Percentiles rank a stretch among this genome's conserved stretches.
phyloP scores from a whole-genome alignment of 2,329 filamentous ascomycete species.

The Grosmannia penicillata region DNA sequence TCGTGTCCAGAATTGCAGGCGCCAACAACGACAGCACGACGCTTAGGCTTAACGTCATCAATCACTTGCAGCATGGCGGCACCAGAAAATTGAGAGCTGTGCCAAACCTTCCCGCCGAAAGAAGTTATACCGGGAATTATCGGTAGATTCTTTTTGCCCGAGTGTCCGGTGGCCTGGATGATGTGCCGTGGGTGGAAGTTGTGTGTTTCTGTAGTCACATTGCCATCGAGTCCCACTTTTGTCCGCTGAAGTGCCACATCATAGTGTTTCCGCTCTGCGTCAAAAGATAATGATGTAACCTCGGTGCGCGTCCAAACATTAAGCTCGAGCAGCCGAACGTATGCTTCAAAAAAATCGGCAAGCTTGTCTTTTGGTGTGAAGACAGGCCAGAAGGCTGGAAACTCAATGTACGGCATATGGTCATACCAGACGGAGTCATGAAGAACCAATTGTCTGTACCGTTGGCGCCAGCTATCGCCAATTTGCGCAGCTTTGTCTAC shows the following conservation, averaged over 20 bases:
- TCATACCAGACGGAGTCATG: conserved; percentile 52
- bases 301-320: conserved; percentile 48
- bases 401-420: conserved; percentile 48
- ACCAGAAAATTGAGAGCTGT: conserved; percentile 35
- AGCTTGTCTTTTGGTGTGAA: conserved; percentile 62
- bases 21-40: conserved; percentile 40
- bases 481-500: conserved; percentile 44
- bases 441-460: conserved; percentile 50
- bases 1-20: conserved; percentile 45
- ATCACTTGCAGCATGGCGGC: conserved; percentile 18
- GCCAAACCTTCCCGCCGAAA: conserved; percentile 41
- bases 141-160: conserved; percentile 49
- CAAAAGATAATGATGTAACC: conserved; percentile 31
- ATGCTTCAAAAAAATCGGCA: conserved; percentile 52
- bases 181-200: conserved; percentile 47
- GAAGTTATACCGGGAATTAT: conserved; percentile 34
- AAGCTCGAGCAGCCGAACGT: conserved; percentile 49
- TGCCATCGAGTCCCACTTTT: conserved; percentile 21
- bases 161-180: conserved; percentile 53
- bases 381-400: conserved; percentile 50
- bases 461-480: conserved; percentile 48
- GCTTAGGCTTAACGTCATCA: conserved; percentile 18
- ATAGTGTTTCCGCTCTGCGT: conserved; percentile 36
- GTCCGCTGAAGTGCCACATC: conserved; percentile 35
- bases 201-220: conserved; percentile 26